Evolutionary conservation across 2,329 filamentous ascomycete genomes (phyloP).

Genomic region (Epichloe bromicola): DNA sequence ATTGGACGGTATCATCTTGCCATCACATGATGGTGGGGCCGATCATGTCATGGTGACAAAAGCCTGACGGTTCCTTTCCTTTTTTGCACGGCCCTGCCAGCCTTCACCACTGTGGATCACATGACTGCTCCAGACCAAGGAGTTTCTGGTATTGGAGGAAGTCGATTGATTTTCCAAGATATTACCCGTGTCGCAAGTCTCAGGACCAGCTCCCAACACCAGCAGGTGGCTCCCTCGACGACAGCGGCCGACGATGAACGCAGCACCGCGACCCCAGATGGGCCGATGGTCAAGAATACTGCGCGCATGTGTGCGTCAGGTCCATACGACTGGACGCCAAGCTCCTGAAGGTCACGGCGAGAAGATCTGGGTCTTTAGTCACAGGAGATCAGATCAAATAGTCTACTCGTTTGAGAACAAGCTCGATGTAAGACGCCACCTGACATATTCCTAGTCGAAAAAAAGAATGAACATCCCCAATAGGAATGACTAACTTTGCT

Average conservation of each 20-base stretch:
- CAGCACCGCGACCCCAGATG: slow-evolving; percentile 21
- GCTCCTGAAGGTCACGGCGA: slow-evolving; percentile 35
- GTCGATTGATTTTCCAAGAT: slow-evolving; percentile 9
- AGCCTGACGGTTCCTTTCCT: not conserved
- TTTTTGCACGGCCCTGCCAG: no score
- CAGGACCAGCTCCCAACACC: no score
- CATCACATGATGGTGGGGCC: slow-evolving; percentile 13
- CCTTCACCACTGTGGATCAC: slow-evolving; percentile 8
- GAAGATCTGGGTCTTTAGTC: slow-evolving; percentile 42
- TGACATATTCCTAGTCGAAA: not conserved
- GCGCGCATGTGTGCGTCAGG: slow-evolving; percentile 29
- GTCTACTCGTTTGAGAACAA: slow-evolving; percentile 37
- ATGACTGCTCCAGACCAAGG: slow-evolving; percentile 10
- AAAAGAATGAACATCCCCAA: not conserved
- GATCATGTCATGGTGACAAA: not conserved
- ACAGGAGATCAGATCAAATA: slow-evolving; percentile 36
- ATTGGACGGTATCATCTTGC: slow-evolving; percentile 15
- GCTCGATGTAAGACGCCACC: slow-evolving; percentile 27
- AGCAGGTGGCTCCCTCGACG: not conserved
- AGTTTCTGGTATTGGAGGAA: not conserved
- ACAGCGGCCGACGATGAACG: slow-evolving; percentile 23
- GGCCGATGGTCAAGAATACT: slow-evolving; percentile 30
- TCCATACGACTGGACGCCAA: slow-evolving; percentile 16
- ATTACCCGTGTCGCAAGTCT: not conserved
- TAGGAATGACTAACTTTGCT: no score